Evolutionary conservation across 2,329 filamentous ascomycete species (phyloP).

Genomic region (Fonsecaea monophora): DNA sequence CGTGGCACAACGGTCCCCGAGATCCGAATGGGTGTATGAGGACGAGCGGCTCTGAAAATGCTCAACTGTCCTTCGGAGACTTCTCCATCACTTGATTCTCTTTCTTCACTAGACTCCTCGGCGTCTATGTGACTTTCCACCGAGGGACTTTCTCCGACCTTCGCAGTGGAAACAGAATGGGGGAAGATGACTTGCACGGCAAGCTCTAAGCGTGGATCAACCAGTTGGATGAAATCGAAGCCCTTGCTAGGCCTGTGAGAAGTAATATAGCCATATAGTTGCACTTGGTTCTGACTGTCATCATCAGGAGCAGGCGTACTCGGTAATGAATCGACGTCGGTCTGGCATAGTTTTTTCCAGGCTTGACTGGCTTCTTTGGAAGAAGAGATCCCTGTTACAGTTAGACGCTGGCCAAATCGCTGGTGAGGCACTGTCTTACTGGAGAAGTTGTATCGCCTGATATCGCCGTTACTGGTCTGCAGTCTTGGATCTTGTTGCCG

Average conservation of each 20-base stretch:
- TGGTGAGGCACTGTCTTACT: neutral
- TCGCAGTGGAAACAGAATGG: slow-evolving; percentile 3
- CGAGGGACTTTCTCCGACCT: neutral
- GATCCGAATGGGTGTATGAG: slow-evolving; percentile 31
- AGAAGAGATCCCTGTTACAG: slow-evolving; percentile 6
- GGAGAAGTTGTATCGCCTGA: slow-evolving; percentile 3
- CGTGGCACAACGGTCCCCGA: slow-evolving; percentile 27
- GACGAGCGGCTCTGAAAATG: slow-evolving; percentile 24
- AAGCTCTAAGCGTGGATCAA: slow-evolving; percentile 31
- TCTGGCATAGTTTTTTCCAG: slow-evolving; percentile 29
- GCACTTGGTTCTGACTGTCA: slow-evolving; percentile 9
- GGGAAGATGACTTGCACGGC: slow-evolving; percentile 39
- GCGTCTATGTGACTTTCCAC: neutral
- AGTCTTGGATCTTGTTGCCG: neutral
- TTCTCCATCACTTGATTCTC: slow-evolving; percentile 3
- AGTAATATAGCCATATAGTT: slow-evolving; percentile 37
- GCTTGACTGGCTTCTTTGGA: neutral
- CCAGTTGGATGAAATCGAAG: slow-evolving; percentile 35
- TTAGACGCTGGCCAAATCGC: neutral
- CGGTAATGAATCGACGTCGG: slow-evolving; percentile 4
- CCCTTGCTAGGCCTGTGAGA: slow-evolving; percentile 32
- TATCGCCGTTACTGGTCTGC: neutral
- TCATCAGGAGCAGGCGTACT: neutral
- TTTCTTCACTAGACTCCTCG: neutral
- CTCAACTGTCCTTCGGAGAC: slow-evolving; percentile 28